Percentiles rank a stretch among this genome's conserved stretches.
These are phyloP conservation scores for Ogataea philodendri DNA, from an alignment of 805 yeast genomes.

Conservation along the genomic window DNA sequence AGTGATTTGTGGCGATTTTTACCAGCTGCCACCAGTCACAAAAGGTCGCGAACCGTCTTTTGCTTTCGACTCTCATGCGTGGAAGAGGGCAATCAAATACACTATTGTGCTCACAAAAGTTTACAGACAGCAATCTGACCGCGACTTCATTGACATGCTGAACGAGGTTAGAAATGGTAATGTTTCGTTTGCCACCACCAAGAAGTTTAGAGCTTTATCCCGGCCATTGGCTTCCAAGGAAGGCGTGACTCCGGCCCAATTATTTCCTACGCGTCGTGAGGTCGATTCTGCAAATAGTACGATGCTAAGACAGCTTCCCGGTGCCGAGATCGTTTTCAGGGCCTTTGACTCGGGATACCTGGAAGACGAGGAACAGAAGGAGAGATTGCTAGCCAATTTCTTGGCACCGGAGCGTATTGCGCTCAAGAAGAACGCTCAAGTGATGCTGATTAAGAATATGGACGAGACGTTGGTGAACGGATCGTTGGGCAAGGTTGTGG, in stretches of 20 bases:
- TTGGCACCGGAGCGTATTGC: conserved; percentile 57
- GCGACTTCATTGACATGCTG: conserved; percentile 66
- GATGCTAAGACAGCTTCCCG: conserved; percentile 47
- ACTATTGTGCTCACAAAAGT: conserved; percentile 63
- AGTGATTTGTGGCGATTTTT: conserved; percentile 77
- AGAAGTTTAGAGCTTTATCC: conserved; percentile 49
- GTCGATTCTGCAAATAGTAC: conserved; percentile 63
- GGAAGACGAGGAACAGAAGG: conserved; percentile 40
- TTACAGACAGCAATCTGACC: conserved; percentile 76
- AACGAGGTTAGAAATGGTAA: conserved; percentile 70
- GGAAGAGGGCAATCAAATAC: conserved; percentile 56
- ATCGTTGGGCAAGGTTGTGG: conserved; percentile 62
- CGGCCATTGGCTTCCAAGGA: conserved; percentile 50
- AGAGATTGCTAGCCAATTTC: conserved; percentile 51
- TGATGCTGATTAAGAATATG: conserved; percentile 76
- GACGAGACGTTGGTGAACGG: conserved; percentile 77
- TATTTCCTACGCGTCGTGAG: conserved; percentile 70
- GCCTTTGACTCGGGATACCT: conserved; percentile 56
- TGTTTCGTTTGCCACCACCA: conserved; percentile 46
- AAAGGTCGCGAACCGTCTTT: conserved; percentile 39
- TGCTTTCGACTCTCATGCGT: conserved; percentile 64
- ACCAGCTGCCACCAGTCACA: conserved; percentile 74
- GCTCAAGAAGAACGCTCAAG: conserved; percentile 73
- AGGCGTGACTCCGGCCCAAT: conserved; percentile 69
- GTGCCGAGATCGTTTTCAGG: conserved; percentile 41